These are phyloP conservation scores for Anthoceros angustus DNA, from an alignment of 225 moss, liverwort and hornwort species.

Conservation along the genomic window DNA sequence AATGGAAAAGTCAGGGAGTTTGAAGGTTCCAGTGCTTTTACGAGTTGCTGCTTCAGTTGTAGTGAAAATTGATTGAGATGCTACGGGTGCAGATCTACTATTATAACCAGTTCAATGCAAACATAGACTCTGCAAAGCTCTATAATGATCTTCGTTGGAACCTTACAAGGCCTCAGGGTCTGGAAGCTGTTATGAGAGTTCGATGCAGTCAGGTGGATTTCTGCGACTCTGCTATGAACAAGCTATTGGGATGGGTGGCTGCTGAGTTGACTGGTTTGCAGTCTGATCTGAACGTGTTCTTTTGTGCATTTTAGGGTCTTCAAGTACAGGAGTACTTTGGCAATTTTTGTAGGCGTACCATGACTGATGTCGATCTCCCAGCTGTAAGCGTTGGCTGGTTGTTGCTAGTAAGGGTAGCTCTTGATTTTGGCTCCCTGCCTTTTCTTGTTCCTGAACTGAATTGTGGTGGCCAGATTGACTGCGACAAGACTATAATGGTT, in stretches of 20 bases:
- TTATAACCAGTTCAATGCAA: conserved; percentile 69
- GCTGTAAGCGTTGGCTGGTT: conserved; percentile 31
- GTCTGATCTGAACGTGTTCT: conserved; percentile 4
- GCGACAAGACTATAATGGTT: conserved; percentile 95
- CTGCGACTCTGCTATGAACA: background rate
- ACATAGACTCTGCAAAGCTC: conserved; percentile 78
- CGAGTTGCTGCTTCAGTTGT: background rate
- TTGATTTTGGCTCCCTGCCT: conserved; percentile 3
- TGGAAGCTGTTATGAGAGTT: conserved; percentile 97
- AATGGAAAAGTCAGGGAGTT: background rate
- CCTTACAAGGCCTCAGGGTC: conserved; percentile 79
- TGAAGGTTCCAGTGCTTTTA: background rate
- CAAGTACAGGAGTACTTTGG: conserved; percentile 93
- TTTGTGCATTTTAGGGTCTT: conserved; percentile 39
- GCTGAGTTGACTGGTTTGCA: background rate
- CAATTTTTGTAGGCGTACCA: conserved; percentile 90
- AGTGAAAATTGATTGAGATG: background rate
- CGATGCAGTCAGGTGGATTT: conserved; percentile 74
- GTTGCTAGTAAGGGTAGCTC: background rate
- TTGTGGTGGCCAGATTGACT: conserved; percentile 58
- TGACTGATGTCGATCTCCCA: conserved; percentile 94
- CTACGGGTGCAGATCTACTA: conserved; percentile 49
- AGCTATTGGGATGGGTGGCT: background rate
- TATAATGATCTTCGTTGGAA: conserved; percentile 96
- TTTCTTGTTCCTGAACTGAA: conserved; percentile 6